Evolutionary conservation across 805 yeast genomes (phyloP), one percentile per base, ranked within the genome.

Genomic region (Nakazawaea ishiwadae): DNA sequence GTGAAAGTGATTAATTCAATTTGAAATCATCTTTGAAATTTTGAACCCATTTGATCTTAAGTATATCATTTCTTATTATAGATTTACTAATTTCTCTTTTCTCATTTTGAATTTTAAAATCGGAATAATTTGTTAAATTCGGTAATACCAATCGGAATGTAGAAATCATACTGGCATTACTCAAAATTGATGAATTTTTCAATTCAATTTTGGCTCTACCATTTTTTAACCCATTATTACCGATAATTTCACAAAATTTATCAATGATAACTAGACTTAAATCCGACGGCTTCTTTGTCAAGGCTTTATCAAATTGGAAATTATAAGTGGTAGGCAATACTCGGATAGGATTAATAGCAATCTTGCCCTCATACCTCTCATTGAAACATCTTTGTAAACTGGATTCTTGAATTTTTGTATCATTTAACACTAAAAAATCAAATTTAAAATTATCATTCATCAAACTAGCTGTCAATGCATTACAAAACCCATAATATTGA

Each of bases 401-500:
- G 0, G 21, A 39, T 3, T 19, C 45, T 20, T 54, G 45, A 26
- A 52, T 50, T 38, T 62, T 60, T 8, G 48, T 47, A 10, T 54
- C 41, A 0, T 77, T 77, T 2, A 81, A 37, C 0, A 84, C 72
- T 32, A 84, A 46, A 51, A 69, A 79, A 20, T 64, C 62, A 20
- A 84, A 51, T 43, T 47, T 72, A 11, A 65, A 53, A 4, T 66
- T 65, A 0, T 55, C 53, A 5, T 50, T 53, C 2, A 69, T 47
- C 31, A 68, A 38, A 1, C 40, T 45, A 29, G 68, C 63, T 2
- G 74, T 70, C 6, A 73, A 37, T 4, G 75, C 53, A 49, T 73
- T 81, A 31, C 75, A 55, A 2, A 82, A 37, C 0, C 88, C 83
- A 0, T 67, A 64, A 27, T 64, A 60, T 55, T 87, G 96, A 44